These are phyloP conservation scores for Phyllosticta citriasiana DNA, from an alignment of 2,329 filamentous ascomycete genomes.

Conservation along the genomic window DNA sequence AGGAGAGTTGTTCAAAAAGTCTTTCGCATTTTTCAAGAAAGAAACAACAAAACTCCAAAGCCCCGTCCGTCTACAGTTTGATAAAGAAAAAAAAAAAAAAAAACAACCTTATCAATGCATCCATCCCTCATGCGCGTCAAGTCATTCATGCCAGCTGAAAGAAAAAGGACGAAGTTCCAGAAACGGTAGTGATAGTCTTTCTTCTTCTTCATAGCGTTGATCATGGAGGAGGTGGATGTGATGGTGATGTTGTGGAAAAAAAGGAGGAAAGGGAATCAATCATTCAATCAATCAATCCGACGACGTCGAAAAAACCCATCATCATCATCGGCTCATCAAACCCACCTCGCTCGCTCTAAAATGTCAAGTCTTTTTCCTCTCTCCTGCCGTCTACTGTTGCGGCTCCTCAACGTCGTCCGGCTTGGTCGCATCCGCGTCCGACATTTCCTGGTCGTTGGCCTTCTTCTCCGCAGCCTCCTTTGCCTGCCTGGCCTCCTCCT, in stretches of 20 bases:
- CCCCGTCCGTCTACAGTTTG: too few relatives aligned
- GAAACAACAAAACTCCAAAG: too few relatives aligned
- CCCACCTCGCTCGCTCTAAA: background rate
- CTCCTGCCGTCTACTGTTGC: background rate
- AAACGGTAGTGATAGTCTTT: too few relatives aligned
- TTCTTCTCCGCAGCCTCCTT: conserved; percentile 47
- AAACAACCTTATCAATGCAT: too few relatives aligned
- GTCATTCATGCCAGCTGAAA: too few relatives aligned
- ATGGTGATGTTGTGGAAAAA: background rate
- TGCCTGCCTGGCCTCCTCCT: conserved; percentile 57
- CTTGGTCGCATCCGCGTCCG: conserved; percentile 42
- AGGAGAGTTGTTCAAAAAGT: too few relatives aligned
- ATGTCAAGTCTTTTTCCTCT: background rate
- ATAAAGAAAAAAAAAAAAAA: too few relatives aligned
- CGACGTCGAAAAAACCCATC: background rate
- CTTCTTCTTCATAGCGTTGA: too few relatives aligned
- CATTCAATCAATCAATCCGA: background rate
- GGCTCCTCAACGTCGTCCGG: conserved; percentile 21
- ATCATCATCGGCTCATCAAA: background rate
- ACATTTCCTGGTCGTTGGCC: conserved; percentile 44
- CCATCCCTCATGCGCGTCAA: too few relatives aligned
- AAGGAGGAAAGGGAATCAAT: background rate
- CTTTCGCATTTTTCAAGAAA: too few relatives aligned
- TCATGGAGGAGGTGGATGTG: background rate
- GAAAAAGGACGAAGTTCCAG: too few relatives aligned